Percentiles rank a stretch among this genome's conserved stretches.
Evolutionary conservation across 2,329 filamentous ascomycete genomes (phyloP).

Genomic region (Fusarium coffeatum): DNA sequence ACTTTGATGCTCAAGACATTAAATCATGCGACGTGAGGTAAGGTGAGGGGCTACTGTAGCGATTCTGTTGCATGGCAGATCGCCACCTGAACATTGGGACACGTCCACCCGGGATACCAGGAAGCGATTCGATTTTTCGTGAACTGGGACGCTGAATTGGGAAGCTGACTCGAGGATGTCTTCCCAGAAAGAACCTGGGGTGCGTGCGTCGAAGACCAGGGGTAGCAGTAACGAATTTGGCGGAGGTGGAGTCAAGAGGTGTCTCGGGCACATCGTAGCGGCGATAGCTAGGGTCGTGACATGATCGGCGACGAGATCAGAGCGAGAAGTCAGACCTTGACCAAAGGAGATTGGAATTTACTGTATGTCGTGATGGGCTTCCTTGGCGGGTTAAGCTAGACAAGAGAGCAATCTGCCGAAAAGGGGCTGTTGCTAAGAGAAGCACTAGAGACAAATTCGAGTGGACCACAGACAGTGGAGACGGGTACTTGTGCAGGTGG

Average conservation of each 20-base stretch:
- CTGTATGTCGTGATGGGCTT: slow-evolving; percentile 28
- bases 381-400: slow-evolving; percentile 39
- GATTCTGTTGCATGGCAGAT: slow-evolving; percentile 37
- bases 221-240: slow-evolving; percentile 11
- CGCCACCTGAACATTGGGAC: slow-evolving; percentile 18
- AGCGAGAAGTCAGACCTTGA: slow-evolving; percentile 13
- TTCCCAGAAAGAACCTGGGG: slow-evolving; percentile 29
- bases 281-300: slow-evolving; percentile 33
- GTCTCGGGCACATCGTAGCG: slow-evolving; percentile 29
- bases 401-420: slow-evolving; percentile 42
- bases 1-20: slow-evolving; percentile 19
- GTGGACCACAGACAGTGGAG: slow-evolving; percentile 32
- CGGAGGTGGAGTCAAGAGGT: slow-evolving; percentile 32
- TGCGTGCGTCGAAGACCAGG: slow-evolving; percentile 32
- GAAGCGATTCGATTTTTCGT: slow-evolving; percentile 15
- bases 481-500: slow-evolving; percentile 6
- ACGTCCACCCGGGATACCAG: slow-evolving; percentile 7
- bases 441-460: slow-evolving; percentile 10
- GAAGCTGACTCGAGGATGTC: slow-evolving; percentile 34
- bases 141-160: slow-evolving; percentile 21
- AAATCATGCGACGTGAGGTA: slow-evolving; percentile 34
- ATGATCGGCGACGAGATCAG: slow-evolving; percentile 41
- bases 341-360: slow-evolving; percentile 30
- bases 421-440: slow-evolving; percentile 35
- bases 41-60: slow-evolving; percentile 7